Base-by-base conservation (phyloP, 441 rosid species). In the Adansonia gregorii region DNA sequence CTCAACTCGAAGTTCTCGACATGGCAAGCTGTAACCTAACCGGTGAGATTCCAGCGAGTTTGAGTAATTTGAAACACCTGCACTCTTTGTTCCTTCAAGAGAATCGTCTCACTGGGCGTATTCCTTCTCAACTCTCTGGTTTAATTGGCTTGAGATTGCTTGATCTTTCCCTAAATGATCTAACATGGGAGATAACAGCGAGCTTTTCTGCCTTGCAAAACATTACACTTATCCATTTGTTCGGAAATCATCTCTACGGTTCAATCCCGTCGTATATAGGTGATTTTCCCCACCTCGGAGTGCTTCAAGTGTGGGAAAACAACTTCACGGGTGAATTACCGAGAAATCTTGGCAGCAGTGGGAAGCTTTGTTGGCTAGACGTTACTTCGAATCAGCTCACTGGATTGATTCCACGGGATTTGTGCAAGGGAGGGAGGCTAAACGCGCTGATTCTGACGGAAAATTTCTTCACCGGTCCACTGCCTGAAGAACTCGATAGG, bases 101-200 rank as follows among this genome's bases (percentile, higher is more conserved):
- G 68, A 94, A 94, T 78, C 82, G 74, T 8, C 87, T 94, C 59
- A 85, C 93, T 9, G 97, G 97, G 15, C 65, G n/a, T 15, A 86
- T 94, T 1, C 95, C 98, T 1, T 77, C 90, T 0, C 90, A 92
- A 66, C 89, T 94, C 3, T 88, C 94, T 35, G 86, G 85, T 77
- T 69, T 93, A 58, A 41, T 85, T 63, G 86, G 90, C 56, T 81
- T 94, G 78, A 81, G 85, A 76, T 89, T 90, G 2, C 89, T 93
- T 5, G 98, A 94, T 74, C 79, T 94, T 2, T 94, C 98, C 1
- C 45, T 81, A 2, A 94, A 94, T 55, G 67, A 71, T 17, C 82
- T 94, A 22, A 86, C 85, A 22, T 97, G 97, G 19, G 95, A 88
- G 75, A 89, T 94, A 49, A 98, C 98, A 0, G 87, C 71, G 72